Base-by-base conservation (phyloP, 352 stramenopile species). In the Globisporangium middletonii region DNA sequence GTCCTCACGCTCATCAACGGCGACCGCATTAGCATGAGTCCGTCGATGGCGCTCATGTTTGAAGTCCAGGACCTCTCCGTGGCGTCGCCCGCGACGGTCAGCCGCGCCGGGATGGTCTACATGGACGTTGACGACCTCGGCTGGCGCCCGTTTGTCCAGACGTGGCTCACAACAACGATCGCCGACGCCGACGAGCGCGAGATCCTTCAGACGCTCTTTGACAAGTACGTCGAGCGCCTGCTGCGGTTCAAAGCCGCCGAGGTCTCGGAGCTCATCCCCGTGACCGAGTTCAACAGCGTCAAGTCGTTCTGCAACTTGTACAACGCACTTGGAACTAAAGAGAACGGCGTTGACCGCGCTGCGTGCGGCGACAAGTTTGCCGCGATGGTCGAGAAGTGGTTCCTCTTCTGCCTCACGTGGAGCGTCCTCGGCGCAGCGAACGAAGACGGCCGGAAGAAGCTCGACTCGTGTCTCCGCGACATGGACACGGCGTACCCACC, bases 11-110 rank as follows among this genome's bases (percentile, higher is more conserved):
- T 95, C 45, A 92, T 92, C 57, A 95, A 94, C 62, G 85, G 86
- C 23, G 84, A 95, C 50, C 79, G 83, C 18, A 92, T 95, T 60
- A 89, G 75, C 53, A 92, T 95, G 83, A 89, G 76, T 33, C 60
- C 79, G 9, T 88, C 79, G 1, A 92, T 94, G 84, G 79, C 94
- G 49, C 88, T 97, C 42, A 77, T 98, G 54, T 98, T 98, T 51
- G 94, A 98, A 64, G 92, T 98, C 5, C 94, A 97, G 63, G 92
- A 98, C 63, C 75, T 98, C 1, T 88, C 87, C 0, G 92, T 97
- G 9, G 94, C 94, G 23, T 98, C 89, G 9, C 94, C 94, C 3
- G 94, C 94, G 1, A 98, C 94, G 2, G 94, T 98, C 1, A 97
- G 84, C 53, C 81, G 93, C 37, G 89, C 92, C 23, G 94, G 94